Percentiles rank a stretch among this genome's conserved stretches.
phyloP scores from a whole-genome alignment of 2,329 filamentous ascomycete species.

The Penicillium vulpinum region DNA sequence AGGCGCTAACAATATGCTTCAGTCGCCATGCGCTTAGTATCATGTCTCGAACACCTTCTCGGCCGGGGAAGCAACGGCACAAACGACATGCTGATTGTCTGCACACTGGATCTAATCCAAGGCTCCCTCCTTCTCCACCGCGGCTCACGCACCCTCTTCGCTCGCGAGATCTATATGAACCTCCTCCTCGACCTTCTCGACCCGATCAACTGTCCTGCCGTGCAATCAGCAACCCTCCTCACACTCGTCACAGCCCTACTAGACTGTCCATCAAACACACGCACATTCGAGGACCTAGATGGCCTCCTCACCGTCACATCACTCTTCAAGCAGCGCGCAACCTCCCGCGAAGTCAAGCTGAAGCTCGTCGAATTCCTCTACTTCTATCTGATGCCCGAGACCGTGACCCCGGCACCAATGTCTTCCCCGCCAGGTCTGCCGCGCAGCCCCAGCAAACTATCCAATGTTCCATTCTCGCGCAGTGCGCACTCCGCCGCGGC shows the following conservation, averaged over 20 bases:
- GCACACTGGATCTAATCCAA: constrained; percentile 84
- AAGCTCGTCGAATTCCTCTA: constrained; percentile 97
- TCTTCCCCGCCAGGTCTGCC: constrained; percentile 54
- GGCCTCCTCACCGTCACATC: constrained; percentile 89
- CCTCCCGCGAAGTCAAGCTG: constrained; percentile 84
- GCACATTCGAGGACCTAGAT: constrained; percentile 88
- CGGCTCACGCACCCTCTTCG: constrained; percentile 82
- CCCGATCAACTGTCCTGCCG: constrained; percentile 83
- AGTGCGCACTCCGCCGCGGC: constrained; percentile 34
- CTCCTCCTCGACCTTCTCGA: constrained; percentile 92
- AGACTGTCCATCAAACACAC: constrained; percentile 81
- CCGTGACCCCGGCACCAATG: constrained; percentile 48
- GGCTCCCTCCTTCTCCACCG: constrained; percentile 86
- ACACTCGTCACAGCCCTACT: constrained; percentile 87
- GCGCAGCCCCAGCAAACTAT: constrained; percentile 68
- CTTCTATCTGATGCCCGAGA: constrained; percentile 97
- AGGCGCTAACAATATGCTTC: constrained; percentile 5
- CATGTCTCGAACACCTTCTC: constrained; percentile 80
- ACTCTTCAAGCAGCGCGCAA: constrained; percentile 85
- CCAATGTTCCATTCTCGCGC: constrained; percentile 56
- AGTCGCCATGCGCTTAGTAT: constrained; percentile 81
- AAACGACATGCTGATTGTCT: constrained; percentile 85
- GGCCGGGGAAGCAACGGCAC: constrained; percentile 78
- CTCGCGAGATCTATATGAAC: constrained; percentile 92
- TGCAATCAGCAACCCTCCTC: constrained; percentile 86